Evolutionary conservation across 345 rosid genomes (phyloP).

Genomic region (Laguncularia racemosa): DNA sequence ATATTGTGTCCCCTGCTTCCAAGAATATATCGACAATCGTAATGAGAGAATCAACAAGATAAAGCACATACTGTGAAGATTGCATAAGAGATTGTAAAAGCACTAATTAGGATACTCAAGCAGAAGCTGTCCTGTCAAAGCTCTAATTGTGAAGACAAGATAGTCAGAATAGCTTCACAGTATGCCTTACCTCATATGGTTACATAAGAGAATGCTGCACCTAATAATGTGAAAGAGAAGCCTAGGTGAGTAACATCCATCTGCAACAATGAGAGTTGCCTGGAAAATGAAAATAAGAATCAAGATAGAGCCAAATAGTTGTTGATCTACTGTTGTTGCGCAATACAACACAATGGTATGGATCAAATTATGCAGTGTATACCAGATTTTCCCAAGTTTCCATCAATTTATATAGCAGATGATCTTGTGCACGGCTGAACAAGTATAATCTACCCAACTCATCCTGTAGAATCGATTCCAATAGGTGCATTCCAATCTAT

Average conservation of each 20-base stretch:
- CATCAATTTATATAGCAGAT: neutral
- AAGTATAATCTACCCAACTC: conserved; percentile 1
- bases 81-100: too few species aligned
- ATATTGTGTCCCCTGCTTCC: neutral
- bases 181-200: conserved; percentile 1
- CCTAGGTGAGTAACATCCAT: neutral
- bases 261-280: conserved; percentile 4
- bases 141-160: too few species aligned
- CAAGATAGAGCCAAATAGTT: neutral
- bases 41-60: too few species aligned
- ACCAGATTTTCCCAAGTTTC: conserved; percentile 7
- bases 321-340: neutral
- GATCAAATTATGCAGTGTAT: neutral
- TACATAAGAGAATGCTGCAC: conserved; percentile 10
- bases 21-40: neutral
- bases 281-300: neutral
- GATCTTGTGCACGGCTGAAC: neutral
- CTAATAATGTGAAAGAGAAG: conserved; percentile 12
- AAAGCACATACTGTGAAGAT: too few species aligned
- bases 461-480: conserved; percentile 10
- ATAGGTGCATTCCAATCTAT: conserved; percentile 11
- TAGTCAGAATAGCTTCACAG: too few species aligned
- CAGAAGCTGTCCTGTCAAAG: too few species aligned
- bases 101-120: too few species aligned
- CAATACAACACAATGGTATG: neutral